These are phyloP conservation scores for Phytophthora podocarpi DNA, from an alignment of 352 stramenopile genomes.

Conservation along the genomic window DNA sequence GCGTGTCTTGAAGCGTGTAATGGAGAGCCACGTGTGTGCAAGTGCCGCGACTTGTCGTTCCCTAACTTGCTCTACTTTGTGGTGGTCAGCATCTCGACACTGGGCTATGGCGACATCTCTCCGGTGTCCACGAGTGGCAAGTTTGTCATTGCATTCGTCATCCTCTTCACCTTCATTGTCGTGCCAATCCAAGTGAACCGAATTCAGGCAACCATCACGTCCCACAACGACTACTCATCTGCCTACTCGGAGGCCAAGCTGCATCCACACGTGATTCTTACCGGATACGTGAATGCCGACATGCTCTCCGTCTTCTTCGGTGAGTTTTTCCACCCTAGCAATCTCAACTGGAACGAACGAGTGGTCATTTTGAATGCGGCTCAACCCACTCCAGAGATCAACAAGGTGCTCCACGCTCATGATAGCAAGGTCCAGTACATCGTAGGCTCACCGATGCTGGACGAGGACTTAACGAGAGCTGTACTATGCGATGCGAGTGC, in stretches of 20 bases:
- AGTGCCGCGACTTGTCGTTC: slow-evolving; percentile 69
- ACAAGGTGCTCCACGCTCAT: slow-evolving; percentile 75
- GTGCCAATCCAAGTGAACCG: slow-evolving; percentile 81
- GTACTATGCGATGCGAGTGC: slow-evolving; percentile 56
- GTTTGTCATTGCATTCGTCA: slow-evolving; percentile 81
- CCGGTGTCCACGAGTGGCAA: slow-evolving; percentile 70
- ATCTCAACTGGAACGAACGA: slow-evolving; percentile 85
- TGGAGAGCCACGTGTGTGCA: slow-evolving; percentile 31
- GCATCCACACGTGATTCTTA: slow-evolving; percentile 78
- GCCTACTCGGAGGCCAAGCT: slow-evolving; percentile 74
- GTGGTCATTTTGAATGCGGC: slow-evolving; percentile 77
- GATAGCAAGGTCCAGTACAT: slow-evolving; percentile 88
- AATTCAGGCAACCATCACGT: slow-evolving; percentile 79
- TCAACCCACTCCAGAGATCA: slow-evolving; percentile 66
- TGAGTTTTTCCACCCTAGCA: slow-evolving; percentile 87
- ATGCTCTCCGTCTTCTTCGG: slow-evolving; percentile 72
- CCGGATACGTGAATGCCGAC: slow-evolving; percentile 70
- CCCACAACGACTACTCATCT: slow-evolving; percentile 79
- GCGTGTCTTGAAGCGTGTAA: slow-evolving; percentile 44
- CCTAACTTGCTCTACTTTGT: slow-evolving; percentile 85
- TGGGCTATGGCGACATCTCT: slow-evolving; percentile 84
- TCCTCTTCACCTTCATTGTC: slow-evolving; percentile 84
- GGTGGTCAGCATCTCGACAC: slow-evolving; percentile 85
- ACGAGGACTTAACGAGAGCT: slow-evolving; percentile 74
- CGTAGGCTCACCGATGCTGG: slow-evolving; percentile 77